Evolutionary conservation across 1,284 basidiomycete genomes (phyloP).

Genomic region (Pseudozyma sp.): DNA sequence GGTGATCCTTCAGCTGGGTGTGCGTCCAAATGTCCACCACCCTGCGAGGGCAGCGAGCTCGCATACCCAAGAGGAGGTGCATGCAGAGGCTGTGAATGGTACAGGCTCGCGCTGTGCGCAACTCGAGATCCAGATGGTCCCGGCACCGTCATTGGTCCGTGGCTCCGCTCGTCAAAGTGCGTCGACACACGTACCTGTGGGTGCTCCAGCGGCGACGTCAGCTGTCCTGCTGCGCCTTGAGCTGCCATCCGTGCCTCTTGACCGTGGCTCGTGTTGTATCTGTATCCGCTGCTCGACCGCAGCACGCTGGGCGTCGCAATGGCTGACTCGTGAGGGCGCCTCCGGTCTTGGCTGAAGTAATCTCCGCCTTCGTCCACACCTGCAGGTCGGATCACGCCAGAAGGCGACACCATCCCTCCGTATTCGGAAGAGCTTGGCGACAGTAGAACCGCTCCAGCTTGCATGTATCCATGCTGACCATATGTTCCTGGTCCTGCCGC

Average conservation of each 20-base stretch:
- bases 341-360: conserved; percentile 23
- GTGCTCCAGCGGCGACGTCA: neutral
- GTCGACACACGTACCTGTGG: conserved; percentile 31
- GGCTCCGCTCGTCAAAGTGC: conserved; percentile 9
- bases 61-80: neutral
- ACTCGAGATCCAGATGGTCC: conserved; percentile 2
- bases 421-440: conserved; percentile 19
- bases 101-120: conserved; percentile 3
- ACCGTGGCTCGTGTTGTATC: neutral
- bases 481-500: neutral
- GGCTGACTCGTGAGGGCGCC: conserved; percentile 8
- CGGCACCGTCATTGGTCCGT: conserved; percentile 9
- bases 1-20: conserved; percentile 2
- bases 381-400: conserved; percentile 12
- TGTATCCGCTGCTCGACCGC: neutral
- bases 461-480: conserved; percentile 1
- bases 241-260: conserved; percentile 1
- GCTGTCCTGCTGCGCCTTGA: conserved; percentile 7
- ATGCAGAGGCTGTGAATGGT: conserved; percentile 10
- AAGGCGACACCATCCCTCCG: conserved; percentile 17
- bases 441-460: conserved; percentile 2
- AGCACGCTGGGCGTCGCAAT: conserved; percentile 13
- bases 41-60: neutral
- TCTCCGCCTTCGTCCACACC: conserved; percentile 18
- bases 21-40: neutral